Evolutionary conservation across 2,329 filamentous ascomycete genomes (phyloP), one percentile per base, ranked within the genome.

Genomic region (Venturia aucupariae): DNA sequence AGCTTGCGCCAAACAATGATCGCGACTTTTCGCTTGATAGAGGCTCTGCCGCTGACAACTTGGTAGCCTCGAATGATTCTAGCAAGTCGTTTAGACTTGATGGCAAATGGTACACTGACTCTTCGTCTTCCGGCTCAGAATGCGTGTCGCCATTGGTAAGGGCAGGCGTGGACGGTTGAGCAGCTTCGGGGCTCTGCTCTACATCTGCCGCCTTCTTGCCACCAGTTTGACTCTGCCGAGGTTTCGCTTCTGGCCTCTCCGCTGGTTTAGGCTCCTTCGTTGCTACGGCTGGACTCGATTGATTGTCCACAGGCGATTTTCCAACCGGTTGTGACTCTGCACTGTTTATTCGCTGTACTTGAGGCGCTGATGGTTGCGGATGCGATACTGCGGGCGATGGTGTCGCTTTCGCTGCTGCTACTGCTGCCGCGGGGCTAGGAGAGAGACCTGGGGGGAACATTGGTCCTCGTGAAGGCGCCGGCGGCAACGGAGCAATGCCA

Each of bases 61-160:
- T 93, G 1, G 90, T 90, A 17, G 86, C 83, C 74, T 97, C 92
- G 72, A 92, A 97, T 0, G 92, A 92, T 65, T 96, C 90, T 22
- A 97, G 85, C 41, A 99, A 81, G 73, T 99, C 94, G 71, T 92
- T 90, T 63, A 99, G 79, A 38, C 90, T 91, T 7, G 92, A 85
- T 4, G 94, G 94, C 44, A 99, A 84, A 74, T 97, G 92, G 75
- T 93, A 99, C 70, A 97, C 89, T 15, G 90, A 94, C 76, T 97
- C 90, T 66, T 90, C 87, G 24, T 78, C 77, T 64, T 77, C 69
- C 11, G 71, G 70, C 39, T 81, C 79, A 61, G 77, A 78, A 69
- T 80, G 79, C 22, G 73, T 66, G 61, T 84, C 81, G 30, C 83
- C 82, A 68, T 86, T 85, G 6, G 80, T 79, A 27, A 79, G 67